Evolutionary conservation across 805 yeast genomes (phyloP), one percentile per base, ranked within the genome.

Genomic region (Metschnikowia lunata): DNA sequence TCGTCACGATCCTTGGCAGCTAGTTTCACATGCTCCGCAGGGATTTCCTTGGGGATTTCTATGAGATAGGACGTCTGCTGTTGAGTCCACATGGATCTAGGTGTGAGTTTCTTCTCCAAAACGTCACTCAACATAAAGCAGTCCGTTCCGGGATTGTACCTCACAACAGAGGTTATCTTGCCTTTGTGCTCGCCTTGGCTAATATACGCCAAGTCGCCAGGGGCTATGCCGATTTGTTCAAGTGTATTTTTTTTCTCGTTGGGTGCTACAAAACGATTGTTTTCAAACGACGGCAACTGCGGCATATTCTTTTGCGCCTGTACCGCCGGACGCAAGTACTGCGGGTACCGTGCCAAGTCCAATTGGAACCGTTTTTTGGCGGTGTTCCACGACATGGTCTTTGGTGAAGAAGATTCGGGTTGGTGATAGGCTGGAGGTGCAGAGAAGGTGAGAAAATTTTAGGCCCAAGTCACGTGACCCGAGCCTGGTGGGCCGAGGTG

Each of bases 151-250:
- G 69, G 65, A 40, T 76, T 78, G 49, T 80, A 79, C 46, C 79
- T 78, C 47, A 76, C 72, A 9, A 91, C 77, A 43, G 78, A 78
- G 8, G 91, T 81, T 11, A 89, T 74, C 26, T 78, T 80, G n/a
- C 96, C 96, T 57, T 79, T 79, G 57, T 78, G 75, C 37, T 75
- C 72, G 14, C 97, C 97, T 40, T 74, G 75, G 26, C 79, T 70
- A 26, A 88, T 72, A 59, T 88, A 76, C 2, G 86, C 95, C 48
- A 83, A 71, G 64, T 88, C 96, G 15, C 95, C 95, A 18, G 79
- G 80, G 37, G 82, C 70, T 51, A 79, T 80, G 37, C 79, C 82
- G 71, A 85, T 75, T 37, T 83, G 75, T 47, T 71, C 70, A 30
- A 77, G 68, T 36, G 66, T 72, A 12, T 69, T 67, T 53, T 74